Conservation (phyloP, 169 alveolate species). For the Eimeria nieschulzi region DNA sequence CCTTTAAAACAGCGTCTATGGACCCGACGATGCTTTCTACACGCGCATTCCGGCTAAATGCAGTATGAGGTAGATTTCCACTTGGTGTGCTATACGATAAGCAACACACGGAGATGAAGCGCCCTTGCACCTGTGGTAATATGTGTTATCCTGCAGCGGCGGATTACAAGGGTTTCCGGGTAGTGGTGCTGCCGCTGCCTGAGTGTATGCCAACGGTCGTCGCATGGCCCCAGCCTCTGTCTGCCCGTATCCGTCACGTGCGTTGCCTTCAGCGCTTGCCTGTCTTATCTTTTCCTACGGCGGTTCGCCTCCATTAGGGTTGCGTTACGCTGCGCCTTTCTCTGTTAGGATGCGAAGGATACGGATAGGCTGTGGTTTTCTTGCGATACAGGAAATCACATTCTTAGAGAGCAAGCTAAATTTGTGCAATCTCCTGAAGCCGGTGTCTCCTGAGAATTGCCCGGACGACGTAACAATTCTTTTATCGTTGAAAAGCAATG, state of each 20-base stretch:
- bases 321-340: too few species aligned
- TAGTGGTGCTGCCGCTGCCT: constrained; percentile 65
- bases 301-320: too few species aligned
- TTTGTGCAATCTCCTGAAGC: constrained; percentile 53
- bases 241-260: constrained; percentile 66
- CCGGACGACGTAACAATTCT: constrained; percentile 51
- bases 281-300: too few species aligned
- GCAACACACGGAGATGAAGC: neutral
- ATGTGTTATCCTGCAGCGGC: constrained; percentile 50
- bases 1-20: neutral
- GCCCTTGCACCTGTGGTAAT: too few species aligned
- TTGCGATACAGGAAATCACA: constrained; percentile 41
- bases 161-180: constrained; percentile 73
- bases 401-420: constrained; percentile 58
- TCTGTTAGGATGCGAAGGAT: too few species aligned
- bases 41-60: neutral
- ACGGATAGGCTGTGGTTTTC: too few species aligned
- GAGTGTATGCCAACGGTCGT: constrained; percentile 58
- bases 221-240: constrained; percentile 73
- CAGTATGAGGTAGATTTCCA: neutral
- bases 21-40: neutral
- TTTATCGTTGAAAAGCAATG: constrained; percentile 59
- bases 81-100: neutral
- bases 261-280: neutral
- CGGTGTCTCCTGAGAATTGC: constrained; percentile 10